phyloP scores from a whole-genome alignment of 176 grass and related monocot species.

The Cenchrus purpureus region DNA sequence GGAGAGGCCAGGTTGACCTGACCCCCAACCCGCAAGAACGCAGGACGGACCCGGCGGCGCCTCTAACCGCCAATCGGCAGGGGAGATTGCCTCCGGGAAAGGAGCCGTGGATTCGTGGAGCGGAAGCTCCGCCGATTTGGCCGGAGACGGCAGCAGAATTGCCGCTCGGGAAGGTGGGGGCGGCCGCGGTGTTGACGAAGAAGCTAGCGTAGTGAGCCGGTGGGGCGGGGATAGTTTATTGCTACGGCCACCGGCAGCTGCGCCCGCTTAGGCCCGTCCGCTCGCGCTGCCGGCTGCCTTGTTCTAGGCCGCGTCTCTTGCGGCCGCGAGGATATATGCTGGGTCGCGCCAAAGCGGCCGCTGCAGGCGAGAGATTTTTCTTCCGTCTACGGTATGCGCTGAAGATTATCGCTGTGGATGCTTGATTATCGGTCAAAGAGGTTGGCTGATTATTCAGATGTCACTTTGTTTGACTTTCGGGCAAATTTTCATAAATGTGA shows the following conservation, averaged over 20 bases:
- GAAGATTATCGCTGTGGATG: neutral
- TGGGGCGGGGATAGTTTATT: constrained; percentile 37
- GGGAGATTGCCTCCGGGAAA: neutral
- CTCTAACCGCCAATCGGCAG: neutral
- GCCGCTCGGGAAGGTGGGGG: neutral
- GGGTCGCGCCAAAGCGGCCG: neutral
- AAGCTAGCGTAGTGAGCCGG: constrained; percentile 19
- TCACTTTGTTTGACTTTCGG: neutral
- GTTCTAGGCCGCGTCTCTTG: neutral
- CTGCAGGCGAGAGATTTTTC: constrained; percentile 2
- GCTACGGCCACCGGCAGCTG: constrained; percentile 29
- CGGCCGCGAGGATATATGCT: constrained; percentile 9
- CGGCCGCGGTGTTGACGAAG: constrained; percentile 49
- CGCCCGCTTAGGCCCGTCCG: neutral
- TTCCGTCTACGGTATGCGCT: constrained; percentile 7
- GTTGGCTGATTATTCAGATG: neutral
- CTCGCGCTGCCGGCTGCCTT: constrained; percentile 15
- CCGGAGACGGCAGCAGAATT: constrained; percentile 9
- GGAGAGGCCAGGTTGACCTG: constrained; percentile 5
- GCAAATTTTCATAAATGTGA: neutral
- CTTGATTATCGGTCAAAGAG: constrained; percentile 5
- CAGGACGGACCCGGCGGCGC: neutral
- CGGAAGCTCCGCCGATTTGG: neutral
- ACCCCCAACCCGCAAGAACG: constrained; percentile 2
- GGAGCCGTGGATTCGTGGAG: neutral